Evolutionary conservation across 2,329 filamentous ascomycete species (phyloP).

Genomic region (Pseudogymnoascus sp.): DNA sequence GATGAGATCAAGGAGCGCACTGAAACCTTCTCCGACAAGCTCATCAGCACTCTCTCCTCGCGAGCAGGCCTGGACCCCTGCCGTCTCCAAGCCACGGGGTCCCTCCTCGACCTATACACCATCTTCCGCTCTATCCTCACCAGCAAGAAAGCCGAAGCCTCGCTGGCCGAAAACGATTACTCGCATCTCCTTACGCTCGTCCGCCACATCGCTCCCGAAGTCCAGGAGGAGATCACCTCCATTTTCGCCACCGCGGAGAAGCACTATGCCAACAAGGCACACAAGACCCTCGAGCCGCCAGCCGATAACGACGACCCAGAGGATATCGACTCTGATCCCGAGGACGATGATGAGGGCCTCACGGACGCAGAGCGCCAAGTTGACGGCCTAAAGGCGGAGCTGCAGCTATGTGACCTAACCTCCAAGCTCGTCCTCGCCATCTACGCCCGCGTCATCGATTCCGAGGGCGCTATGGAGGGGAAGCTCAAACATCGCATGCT

Average conservation of each 20-base stretch:
- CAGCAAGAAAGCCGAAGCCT: conserved; percentile 32
- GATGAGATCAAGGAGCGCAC: conserved; percentile 51
- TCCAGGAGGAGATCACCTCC: conserved; percentile 59
- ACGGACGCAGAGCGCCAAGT: conserved; percentile 53
- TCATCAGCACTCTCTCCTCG: conserved; percentile 62
- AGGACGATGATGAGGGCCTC: conserved; percentile 48
- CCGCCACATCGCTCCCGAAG: conserved; percentile 58
- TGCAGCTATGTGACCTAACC: conserved; percentile 76
- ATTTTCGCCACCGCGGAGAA: conserved; percentile 74
- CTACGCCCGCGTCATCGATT: conserved; percentile 65
- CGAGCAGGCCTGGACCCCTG: conserved; percentile 67
- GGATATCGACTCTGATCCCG: conserved; percentile 54
- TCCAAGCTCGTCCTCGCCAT: conserved; percentile 79
- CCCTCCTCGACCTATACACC: conserved; percentile 73
- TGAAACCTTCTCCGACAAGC: conserved; percentile 50
- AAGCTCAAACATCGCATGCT: conserved; percentile 64
- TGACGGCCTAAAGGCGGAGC: conserved; percentile 68
- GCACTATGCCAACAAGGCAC: conserved; percentile 63
- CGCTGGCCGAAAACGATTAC: conserved; percentile 35
- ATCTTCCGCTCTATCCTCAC: conserved; percentile 67
- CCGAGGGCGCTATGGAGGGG: conserved; percentile 48
- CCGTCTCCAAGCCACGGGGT: conserved; percentile 65
- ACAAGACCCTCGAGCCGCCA: conserved; percentile 54
- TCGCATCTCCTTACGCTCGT: conserved; percentile 54
- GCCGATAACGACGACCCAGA: conserved; percentile 67